Evolutionary conservation across 2,329 filamentous ascomycete genomes (phyloP), one percentile per base, ranked within the genome.

Genomic region (Fusarium sp.): DNA sequence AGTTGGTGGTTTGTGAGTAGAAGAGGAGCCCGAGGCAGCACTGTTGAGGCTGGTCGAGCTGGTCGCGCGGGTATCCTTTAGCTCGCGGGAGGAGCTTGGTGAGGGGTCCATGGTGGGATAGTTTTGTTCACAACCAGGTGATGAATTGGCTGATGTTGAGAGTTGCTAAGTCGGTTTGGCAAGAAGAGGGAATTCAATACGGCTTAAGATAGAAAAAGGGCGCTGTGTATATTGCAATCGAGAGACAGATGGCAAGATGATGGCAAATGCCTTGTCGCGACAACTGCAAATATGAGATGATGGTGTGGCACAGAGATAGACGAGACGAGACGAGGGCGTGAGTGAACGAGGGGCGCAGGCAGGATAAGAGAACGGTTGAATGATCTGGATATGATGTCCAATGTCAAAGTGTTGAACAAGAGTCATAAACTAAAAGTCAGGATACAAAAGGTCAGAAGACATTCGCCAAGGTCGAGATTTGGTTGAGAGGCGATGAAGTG

Each of bases 41-140:
- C 76, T 76, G 47, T 75, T 67, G 38, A 75, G 69, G 35, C 74
- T 76, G 35, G 70, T 73, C 16, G 75, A 75, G 58, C 70, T 75
- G 38, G 74, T 74, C 13, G 72, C 68, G 52, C 74, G 74, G 20
- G 72, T 72, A 29, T 75, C 74, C 57, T 75, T 74, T 53, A 75
- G 74, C 68, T 75, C 74, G 37, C 74, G 73, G 28, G 73, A 60
- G 48, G 73, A 74, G 57, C 62, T 68, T 28, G 69, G 61, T 35
- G 73, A 72, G 59, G 73, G 71, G 60, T 75, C 73, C 73, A 75
- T 75, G 61, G 24, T 54, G 39, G 39, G 23, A 57, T 47, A 42
- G 46, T 29, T 48, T 46, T 16, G 38, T 48, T 68, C 38, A 63
- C 28, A n/a, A 68, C 46, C 46, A 54, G 49, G 29, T 38, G 66